phyloP scores from a whole-genome alignment of 2,329 filamentous ascomycete species.

The Ophiostoma triangulosporum region DNA sequence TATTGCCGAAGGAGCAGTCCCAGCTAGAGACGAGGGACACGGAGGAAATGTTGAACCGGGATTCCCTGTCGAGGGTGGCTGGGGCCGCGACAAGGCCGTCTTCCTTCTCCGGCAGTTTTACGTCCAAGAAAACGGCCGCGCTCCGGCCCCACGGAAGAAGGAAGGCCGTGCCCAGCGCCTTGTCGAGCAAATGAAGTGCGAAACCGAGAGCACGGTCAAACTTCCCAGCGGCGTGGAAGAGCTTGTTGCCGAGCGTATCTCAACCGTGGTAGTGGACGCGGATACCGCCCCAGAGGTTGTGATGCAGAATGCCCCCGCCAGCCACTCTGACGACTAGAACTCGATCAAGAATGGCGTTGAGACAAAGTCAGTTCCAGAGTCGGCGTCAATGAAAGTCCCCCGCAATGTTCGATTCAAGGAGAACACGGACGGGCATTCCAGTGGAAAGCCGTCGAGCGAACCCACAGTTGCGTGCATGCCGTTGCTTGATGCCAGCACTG shows the following conservation, averaged over 20 bases:
- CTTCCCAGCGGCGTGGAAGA: conserved; percentile 7
- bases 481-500: background rate
- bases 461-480: background rate
- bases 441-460: background rate
- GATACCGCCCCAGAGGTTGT: background rate
- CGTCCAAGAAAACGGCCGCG: conserved; percentile 92
- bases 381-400: background rate
- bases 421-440: background rate
- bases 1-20: conserved; percentile 15
- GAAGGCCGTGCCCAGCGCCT: conserved; percentile 40
- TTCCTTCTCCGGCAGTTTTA: conserved; percentile 88
- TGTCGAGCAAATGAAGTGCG: conserved; percentile 36
- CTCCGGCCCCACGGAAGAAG: conserved; percentile 40
- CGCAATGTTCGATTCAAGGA: background rate
- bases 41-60: conserved; percentile 62
- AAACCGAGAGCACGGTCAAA: conserved; percentile 17
- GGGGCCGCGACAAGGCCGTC: conserved; percentile 85
- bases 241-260: background rate
- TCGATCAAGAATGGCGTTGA: background rate
- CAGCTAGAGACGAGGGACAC: conserved; percentile 26
- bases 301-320: background rate
- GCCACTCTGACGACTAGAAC: conserved; percentile 9
- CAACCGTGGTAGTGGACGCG: background rate
- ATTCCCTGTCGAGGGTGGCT: conserved; percentile 73
- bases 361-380: background rate